Base-by-base conservation (phyloP, 140 eudicot genomes). In the Flaveria floridana region DNA sequence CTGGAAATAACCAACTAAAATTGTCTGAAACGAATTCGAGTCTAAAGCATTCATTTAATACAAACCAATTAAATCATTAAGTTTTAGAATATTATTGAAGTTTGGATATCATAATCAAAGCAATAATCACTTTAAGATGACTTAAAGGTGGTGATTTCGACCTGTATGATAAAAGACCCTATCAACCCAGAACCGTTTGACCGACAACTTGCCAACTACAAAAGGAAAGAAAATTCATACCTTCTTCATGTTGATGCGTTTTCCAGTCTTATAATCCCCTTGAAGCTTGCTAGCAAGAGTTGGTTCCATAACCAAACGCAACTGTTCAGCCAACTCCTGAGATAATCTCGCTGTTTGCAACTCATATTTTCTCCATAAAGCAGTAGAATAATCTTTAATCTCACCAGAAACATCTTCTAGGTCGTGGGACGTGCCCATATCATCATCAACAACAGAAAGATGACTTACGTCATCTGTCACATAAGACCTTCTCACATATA, bases 201-300 rank as follows among this genome's bases (percentile, higher is more conserved):
- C 50, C 13, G 13, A 44, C 50, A 34, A 9, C 34, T 68, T 68
- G 55, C 73, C 19, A 20, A 14, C 57, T 20, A 18, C 12, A 25
- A 3, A 73, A 42, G 52, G 3, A 16, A 16, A n/a, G 51, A 57
- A 52, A 19, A n/a, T 1, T 30, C 13, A 4, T 87, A 93, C 99
- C 96, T 89, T 91, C 70, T 89, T 95, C 97, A 95, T 95, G 78
- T 95, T 95, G 56, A 95, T 95, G 69, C 99, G 78, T 86, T 95
- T 95, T 42, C 99, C 99, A 50, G 99, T 95, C 79, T 81, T 88
- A 69, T 91, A 95, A 75, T 95, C 99, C 46, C 97, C 99, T 73
- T 91, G 99, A 34, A 95, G 97, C 82, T 89, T 95, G 84, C 96
- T 95, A 78, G 99, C 97, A 70, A 89, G 87, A 79, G 99, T 95